Conservation (phyloP, 2,329 filamentous ascomycete genomes). For the Claviceps capensis region DNA sequence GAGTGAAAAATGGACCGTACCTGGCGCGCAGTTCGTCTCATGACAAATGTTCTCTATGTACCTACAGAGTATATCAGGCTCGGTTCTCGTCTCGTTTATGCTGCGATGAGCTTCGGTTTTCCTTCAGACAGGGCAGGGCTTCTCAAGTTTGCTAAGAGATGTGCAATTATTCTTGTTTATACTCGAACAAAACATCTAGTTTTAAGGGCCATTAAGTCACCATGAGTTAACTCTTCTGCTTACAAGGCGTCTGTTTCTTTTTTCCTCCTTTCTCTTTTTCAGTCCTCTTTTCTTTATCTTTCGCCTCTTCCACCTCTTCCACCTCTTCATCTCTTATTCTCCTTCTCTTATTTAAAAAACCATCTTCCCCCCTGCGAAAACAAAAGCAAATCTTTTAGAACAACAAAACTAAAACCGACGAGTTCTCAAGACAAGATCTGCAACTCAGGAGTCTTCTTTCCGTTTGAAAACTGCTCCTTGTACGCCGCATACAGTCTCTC, state of each 20-base stretch:
- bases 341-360: background rate
- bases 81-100: too few relatives aligned
- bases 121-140: background rate
- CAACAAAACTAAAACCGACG: background rate
- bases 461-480: conserved; percentile 59
- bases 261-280: background rate
- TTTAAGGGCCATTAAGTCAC: too few relatives aligned
- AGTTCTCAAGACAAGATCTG: conserved; percentile 44
- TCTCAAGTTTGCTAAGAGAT: too few relatives aligned
- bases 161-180: too few relatives aligned
- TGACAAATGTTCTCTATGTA: too few relatives aligned
- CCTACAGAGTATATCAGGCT: too few relatives aligned
- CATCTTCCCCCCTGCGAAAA: too few relatives aligned
- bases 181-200: too few relatives aligned
- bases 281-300: background rate
- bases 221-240: too few relatives aligned
- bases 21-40: too few relatives aligned
- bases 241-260: background rate
- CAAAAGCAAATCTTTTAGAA: background rate
- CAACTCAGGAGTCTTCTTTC: conserved; percentile 50
- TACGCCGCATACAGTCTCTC: conserved; percentile 61
- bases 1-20: too few relatives aligned
- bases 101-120: background rate
- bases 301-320: too few relatives aligned
- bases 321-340: background rate